phyloP scores from a whole-genome alignment of 2,329 filamentous ascomycete genomes.

The Didymella pinodella region DNA sequence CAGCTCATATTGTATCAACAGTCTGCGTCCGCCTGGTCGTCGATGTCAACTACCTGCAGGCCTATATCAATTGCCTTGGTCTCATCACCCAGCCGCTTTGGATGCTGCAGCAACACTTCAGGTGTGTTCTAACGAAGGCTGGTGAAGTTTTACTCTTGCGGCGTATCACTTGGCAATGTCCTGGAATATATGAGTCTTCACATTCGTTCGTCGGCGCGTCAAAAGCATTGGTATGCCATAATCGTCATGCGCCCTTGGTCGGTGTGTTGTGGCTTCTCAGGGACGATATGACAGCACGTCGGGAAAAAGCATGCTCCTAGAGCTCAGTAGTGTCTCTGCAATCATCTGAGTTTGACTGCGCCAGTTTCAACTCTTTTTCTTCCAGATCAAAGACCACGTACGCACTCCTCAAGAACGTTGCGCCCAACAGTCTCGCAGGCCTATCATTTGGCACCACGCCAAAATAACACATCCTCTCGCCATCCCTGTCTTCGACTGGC shows the following conservation, averaged over 20 bases:
- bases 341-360: constrained; percentile 10
- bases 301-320: not conserved
- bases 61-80: not conserved
- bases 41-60: not conserved
- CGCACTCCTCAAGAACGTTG: constrained; percentile 21
- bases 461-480: constrained; percentile 25
- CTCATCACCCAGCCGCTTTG: not conserved
- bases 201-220: not conserved
- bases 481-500: constrained; percentile 14
- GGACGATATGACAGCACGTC: not conserved
- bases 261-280: too few relatives aligned
- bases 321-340: not conserved
- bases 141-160: not conserved
- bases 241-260: too few relatives aligned
- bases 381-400: constrained; percentile 26
- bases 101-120: not conserved
- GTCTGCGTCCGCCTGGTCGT: not conserved
- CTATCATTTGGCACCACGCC: constrained; percentile 44
- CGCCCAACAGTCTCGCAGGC: constrained; percentile 19
- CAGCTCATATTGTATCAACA: not conserved
- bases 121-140: not conserved
- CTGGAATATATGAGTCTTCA: not conserved
- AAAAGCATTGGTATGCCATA: not conserved
- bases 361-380: constrained; percentile 12
- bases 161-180: too few relatives aligned